Percentiles rank a stretch among this genome's conserved stretches.
Evolutionary conservation across 2,329 filamentous ascomycete species (phyloP).

Genomic region (Claviceps purpurea): DNA sequence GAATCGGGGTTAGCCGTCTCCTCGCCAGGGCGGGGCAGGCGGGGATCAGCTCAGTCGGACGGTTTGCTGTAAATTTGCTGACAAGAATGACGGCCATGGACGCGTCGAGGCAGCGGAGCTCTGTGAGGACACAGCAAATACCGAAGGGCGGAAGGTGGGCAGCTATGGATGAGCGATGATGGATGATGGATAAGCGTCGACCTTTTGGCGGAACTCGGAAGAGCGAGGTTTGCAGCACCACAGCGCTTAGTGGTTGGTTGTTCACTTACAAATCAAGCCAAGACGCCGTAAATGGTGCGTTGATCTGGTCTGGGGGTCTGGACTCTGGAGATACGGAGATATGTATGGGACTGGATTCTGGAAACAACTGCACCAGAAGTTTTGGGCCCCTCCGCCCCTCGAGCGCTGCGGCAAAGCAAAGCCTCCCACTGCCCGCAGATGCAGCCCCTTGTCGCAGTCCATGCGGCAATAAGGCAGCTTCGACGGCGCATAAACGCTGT

Average conservation of each 20-base stretch:
- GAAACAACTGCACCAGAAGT: no score
- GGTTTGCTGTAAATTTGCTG: not conserved
- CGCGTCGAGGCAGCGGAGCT: not conserved
- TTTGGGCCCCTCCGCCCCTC: no score
- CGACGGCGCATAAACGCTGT: not conserved
- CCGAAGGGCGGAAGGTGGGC: not conserved
- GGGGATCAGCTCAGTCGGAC: constrained; percentile 7
- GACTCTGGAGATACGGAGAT: no score
- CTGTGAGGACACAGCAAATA: not conserved
- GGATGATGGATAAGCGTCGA: not conserved
- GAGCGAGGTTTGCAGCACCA: no score
- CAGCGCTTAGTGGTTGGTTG: no score
- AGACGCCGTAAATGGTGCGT: no score
- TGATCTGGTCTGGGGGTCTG: no score
- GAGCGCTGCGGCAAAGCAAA: not conserved
- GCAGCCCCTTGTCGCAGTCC: not conserved
- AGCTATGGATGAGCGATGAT: not conserved
- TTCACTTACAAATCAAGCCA: no score
- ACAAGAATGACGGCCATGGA: constrained; percentile 1
- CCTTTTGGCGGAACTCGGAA: not conserved
- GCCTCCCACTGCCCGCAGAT: not conserved
- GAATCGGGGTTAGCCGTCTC: not conserved
- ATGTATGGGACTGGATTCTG: no score
- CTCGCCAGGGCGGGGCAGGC: constrained; percentile 1
- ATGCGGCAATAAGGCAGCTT: not conserved